Evolutionary conservation across 495 filamentous ascomycete genomes (phyloP).

Genomic region (Penicillium lividum): DNA sequence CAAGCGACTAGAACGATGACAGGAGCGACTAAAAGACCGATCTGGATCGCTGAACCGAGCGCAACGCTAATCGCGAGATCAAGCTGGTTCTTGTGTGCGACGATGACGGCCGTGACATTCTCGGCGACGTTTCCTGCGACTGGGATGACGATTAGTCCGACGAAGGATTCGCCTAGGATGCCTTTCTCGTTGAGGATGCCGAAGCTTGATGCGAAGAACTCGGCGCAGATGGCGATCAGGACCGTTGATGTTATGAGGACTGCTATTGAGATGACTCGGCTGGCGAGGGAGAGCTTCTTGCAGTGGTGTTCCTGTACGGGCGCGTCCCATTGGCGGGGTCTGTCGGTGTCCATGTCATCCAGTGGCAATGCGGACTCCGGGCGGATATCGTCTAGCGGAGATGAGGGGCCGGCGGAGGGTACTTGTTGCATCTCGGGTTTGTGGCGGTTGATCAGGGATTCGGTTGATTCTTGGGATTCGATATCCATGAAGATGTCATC

Average conservation of each 20-base stretch:
- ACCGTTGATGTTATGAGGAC: conserved; percentile 74
- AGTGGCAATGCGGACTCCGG: conserved; percentile 51
- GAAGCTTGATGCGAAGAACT: conserved; percentile 83
- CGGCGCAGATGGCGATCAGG: conserved; percentile 82
- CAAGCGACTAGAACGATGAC: conserved; percentile 85
- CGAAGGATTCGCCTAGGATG: conserved; percentile 72
- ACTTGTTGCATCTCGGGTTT: conserved; percentile 62
- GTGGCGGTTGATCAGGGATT: conserved; percentile 58
- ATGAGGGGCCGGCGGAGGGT: conserved; percentile 54
- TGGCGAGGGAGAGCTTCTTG: conserved; percentile 18
- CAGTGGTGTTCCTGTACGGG: background rate
- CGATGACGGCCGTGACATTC: conserved; percentile 85
- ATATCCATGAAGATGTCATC: conserved; percentile 10
- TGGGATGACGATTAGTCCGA: conserved; percentile 87
- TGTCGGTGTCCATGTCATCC: background rate
- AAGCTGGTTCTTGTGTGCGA: conserved; percentile 94
- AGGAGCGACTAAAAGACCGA: conserved; percentile 78
- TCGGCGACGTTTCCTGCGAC: conserved; percentile 93
- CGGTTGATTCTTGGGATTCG: conserved; percentile 70
- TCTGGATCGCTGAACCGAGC: conserved; percentile 82
- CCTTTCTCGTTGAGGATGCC: conserved; percentile 66
- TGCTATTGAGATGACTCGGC: conserved; percentile 68
- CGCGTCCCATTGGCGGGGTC: background rate
- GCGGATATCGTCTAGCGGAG: conserved; percentile 72
- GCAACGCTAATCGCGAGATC: conserved; percentile 90